A percentile compares a stretch with the other conserved stretches of the same genome.
Evolutionary conservation across 305 asterid species (phyloP).

Genomic region (Fraxinus albicans): DNA sequence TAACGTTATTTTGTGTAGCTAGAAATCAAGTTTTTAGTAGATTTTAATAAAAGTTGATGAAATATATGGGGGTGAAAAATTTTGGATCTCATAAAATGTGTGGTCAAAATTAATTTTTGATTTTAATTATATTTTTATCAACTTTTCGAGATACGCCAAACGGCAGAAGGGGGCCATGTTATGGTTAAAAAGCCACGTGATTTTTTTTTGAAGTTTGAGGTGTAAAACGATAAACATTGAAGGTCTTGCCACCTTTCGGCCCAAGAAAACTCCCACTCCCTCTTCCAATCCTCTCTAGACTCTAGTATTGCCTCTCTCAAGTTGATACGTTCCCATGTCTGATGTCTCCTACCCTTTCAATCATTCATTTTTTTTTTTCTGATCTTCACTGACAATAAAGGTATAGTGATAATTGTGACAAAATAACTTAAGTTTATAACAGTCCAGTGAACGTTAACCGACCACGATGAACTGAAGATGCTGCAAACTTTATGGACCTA

Average conservation of each 20-base stretch:
- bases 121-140: not conserved
- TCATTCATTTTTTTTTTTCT: not conserved
- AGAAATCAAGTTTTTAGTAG: too few species aligned
- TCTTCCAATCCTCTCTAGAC: not conserved
- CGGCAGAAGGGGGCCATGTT: not conserved
- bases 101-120: too few species aligned
- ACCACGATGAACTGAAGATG: not conserved
- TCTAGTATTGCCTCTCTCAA: not conserved
- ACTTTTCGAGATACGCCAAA: not conserved
- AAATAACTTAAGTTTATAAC: not conserved
- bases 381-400: too few species aligned
- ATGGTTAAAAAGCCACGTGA: not conserved
- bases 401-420: not conserved
- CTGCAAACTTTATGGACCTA: not conserved
- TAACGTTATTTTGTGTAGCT: not conserved
- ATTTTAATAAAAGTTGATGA: not conserved
- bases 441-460: not conserved
- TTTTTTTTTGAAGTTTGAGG: not conserved
- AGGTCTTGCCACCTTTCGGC: not conserved
- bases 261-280: not conserved
- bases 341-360: not conserved
- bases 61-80: too few species aligned
- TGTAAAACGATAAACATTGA: not conserved
- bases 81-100: not conserved
- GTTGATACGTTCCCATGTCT: not conserved